phyloP scores from a whole-genome alignment of 441 rosid species.

The Euphorbia schlechtendalii region DNA sequence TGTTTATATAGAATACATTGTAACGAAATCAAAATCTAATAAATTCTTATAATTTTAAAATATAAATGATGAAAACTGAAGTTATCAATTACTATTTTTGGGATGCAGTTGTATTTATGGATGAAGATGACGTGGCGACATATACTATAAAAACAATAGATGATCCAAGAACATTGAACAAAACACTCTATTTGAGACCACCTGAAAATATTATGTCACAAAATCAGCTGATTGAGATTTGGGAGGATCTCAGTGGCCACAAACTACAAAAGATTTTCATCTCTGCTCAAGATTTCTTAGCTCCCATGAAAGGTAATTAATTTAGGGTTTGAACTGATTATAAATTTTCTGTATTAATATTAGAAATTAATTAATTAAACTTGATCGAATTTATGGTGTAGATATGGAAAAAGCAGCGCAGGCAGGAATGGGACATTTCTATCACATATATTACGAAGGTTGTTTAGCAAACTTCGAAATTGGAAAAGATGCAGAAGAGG shows the following conservation, averaged over 20 bases:
- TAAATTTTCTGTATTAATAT: no score
- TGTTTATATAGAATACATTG: no score
- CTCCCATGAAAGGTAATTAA: slow-evolving; percentile 44
- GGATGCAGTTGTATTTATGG: slow-evolving; percentile 20
- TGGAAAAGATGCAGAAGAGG: slow-evolving; percentile 56
- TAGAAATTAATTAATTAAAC: neutral
- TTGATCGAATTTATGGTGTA: slow-evolving; percentile 17
- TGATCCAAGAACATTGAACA: slow-evolving; percentile 61
- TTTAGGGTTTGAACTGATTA: no score
- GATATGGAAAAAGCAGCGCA: slow-evolving; percentile 44
- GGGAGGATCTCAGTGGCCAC: slow-evolving; percentile 52
- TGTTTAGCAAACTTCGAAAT: slow-evolving; percentile 63
- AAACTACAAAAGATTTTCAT: slow-evolving; percentile 36
- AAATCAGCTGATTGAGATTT: slow-evolving; percentile 40
- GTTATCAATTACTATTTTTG: slow-evolving; percentile 21
- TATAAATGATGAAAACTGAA: neutral
- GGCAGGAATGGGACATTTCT: slow-evolving; percentile 69
- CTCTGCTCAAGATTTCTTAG: slow-evolving; percentile 43
- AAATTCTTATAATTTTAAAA: no score
- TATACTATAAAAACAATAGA: slow-evolving; percentile 57
- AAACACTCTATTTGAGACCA: slow-evolving; percentile 49
- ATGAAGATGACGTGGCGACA: slow-evolving; percentile 63
- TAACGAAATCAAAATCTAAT: no score
- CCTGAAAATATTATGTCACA: slow-evolving; percentile 52
- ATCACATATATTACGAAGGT: slow-evolving; percentile 71